Evolutionary conservation across 805 yeast genomes (phyloP), one percentile per base, ranked within the genome.

Genomic region (Pichia kluyveri): DNA sequence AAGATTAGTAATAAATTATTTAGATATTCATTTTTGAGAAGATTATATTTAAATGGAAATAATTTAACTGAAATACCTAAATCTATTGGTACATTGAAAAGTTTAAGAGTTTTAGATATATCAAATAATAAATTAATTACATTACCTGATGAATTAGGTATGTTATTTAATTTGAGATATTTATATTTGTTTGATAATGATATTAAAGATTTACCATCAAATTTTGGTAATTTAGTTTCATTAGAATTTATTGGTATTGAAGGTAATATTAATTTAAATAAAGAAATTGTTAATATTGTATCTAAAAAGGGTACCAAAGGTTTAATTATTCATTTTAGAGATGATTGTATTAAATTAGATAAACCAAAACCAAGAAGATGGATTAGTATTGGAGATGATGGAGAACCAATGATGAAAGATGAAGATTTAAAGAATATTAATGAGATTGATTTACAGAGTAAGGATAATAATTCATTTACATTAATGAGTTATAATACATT

Each of bases 241-340:
- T 73, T 93, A 54, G 84, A 86, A 55, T 84, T 91, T 61, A 68
- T 93, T 44, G 99, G 99, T 36, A 73, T 91, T 41, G 97, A 91
- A 65, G 99, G 99, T 2, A 93, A 93, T 62, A 86, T 95, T 4
- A 53, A 60, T 39, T 70, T 93, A 60, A 84, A 83, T 57, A 71
- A 74, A 48, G 77, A 74, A 23, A 65, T 79, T 51, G 79, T 87
- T 40, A 76, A 81, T 54, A 75, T 85, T 31, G 60, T 93, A 44
- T 80, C 95, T 0, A 84, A 82, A 54, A 81, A 79, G 50, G 97
- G 98, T 7, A 86, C 96, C 6, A 80, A 83, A 53, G 95, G 88
- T 1, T 73, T 93, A 51, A 80, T 93, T 37, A 74, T 81, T 39
- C 81, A 85, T 60, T 70, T 91, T 49, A 76, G 99, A 63, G 99